A percentile compares a stretch with the other conserved stretches of the same genome.
These are phyloP conservation scores for Colletotrichum graminicola DNA, from an alignment of 2,329 filamentous ascomycete species.

Conservation along the genomic window DNA sequence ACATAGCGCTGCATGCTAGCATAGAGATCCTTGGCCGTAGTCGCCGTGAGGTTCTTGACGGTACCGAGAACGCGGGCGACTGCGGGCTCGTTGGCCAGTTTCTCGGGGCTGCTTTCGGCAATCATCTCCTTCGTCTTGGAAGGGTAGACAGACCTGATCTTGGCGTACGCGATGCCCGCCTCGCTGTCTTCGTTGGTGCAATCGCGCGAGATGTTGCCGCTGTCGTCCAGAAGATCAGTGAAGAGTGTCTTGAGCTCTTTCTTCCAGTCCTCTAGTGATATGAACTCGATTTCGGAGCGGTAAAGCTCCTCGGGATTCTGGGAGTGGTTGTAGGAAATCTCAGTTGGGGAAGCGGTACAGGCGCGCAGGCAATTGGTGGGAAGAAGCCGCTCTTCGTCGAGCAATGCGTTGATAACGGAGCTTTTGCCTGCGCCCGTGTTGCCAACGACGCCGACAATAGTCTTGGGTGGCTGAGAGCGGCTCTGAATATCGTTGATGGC, in stretches of 20 bases:
- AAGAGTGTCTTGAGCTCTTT: conserved; percentile 63
- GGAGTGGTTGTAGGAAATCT: conserved; percentile 69
- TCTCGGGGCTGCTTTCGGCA: conserved; percentile 40
- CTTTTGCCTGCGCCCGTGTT: conserved; percentile 74
- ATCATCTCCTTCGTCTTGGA: conserved; percentile 47
- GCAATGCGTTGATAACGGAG: conserved; percentile 72
- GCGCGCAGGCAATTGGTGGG: conserved; percentile 67
- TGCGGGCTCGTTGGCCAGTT: conserved; percentile 44
- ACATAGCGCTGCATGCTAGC: conserved; percentile 47
- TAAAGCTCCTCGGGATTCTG: conserved; percentile 56
- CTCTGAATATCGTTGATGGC: conserved; percentile 41
- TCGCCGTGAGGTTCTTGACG: conserved; percentile 44
- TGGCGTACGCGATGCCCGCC: conserved; percentile 55
- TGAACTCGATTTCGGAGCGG: conserved; percentile 69
- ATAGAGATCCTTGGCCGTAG: conserved; percentile 45
- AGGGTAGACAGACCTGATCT: conserved; percentile 62
- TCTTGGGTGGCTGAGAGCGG: conserved; percentile 48
- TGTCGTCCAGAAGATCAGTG: conserved; percentile 59
- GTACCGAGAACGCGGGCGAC: conserved; percentile 46
- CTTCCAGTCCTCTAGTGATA: conserved; percentile 64
- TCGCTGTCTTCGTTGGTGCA: conserved; percentile 58
- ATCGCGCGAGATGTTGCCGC: conserved; percentile 54
- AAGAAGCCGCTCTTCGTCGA: conserved; percentile 68
- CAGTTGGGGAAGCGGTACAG: conserved; percentile 72
- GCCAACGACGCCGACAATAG: conserved; percentile 70